Evolutionary conservation across 345 rosid species (phyloP).

Genomic region (Kandelia obovata): DNA sequence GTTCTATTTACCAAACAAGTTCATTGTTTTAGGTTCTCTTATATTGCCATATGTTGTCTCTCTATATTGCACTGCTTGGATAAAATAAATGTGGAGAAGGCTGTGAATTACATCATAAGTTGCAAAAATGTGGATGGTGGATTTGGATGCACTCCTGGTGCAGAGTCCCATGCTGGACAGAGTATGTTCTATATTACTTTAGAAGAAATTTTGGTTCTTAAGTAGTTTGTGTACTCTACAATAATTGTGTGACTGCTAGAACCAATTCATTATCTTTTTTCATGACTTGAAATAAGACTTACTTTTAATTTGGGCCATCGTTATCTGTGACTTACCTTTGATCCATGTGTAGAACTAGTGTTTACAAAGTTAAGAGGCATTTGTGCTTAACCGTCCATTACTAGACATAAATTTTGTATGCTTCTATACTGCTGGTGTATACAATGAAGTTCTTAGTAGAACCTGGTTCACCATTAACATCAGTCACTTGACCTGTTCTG

Average conservation of each 20-base stretch:
- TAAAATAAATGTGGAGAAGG: slow-evolving; percentile 69
- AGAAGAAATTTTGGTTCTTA: neutral
- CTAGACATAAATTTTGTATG: neutral
- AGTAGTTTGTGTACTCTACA: neutral
- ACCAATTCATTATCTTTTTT: neutral
- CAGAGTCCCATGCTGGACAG: slow-evolving; percentile 94
- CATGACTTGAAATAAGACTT: neutral
- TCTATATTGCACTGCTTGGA: slow-evolving; percentile 57
- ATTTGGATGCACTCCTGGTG: slow-evolving; percentile 92
- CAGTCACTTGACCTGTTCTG: no score
- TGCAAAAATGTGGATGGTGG: slow-evolving; percentile 96
- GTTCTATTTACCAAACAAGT: neutral
- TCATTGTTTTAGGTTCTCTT: slow-evolving; percentile 61
- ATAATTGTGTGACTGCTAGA: neutral
- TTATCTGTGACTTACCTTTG: neutral
- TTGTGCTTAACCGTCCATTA: neutral
- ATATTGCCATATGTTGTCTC: slow-evolving; percentile 79
- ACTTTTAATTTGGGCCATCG: neutral
- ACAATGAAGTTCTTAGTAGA: no score
- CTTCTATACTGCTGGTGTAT: neutral
- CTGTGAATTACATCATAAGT: slow-evolving; percentile 70
- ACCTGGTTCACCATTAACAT: no score
- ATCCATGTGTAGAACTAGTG: no score
- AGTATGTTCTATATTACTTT: slow-evolving; percentile 44
- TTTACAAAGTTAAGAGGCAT: neutral